phyloP scores from a whole-genome alignment of 306 rosid genomes.

The Glycine tomentella region DNA sequence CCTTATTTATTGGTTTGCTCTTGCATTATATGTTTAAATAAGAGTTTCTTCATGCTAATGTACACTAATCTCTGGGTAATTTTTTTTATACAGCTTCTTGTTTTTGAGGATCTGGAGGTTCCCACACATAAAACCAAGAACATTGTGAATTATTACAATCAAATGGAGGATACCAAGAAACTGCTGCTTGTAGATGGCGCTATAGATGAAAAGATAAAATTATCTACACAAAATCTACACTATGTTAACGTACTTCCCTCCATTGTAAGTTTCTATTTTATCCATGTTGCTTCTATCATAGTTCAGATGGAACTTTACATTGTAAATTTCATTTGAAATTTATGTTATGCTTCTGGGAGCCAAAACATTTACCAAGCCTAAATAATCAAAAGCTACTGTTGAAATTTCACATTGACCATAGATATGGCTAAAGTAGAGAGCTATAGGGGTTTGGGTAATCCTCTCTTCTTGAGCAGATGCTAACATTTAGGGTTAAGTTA shows the following conservation, averaged over 20 bases:
- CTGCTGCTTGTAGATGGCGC: constrained; percentile 80
- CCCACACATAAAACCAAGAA: constrained; percentile 85
- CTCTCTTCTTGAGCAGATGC: not conserved
- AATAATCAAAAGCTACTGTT: constrained; percentile 12
- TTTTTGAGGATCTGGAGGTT: constrained; percentile 87
- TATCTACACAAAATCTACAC: constrained; percentile 95
- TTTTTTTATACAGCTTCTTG: constrained; percentile 69
- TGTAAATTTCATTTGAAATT: constrained; percentile 10
- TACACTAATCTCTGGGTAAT: constrained; percentile 39
- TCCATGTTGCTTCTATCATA: constrained; percentile 35
- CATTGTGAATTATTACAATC: constrained; percentile 65
- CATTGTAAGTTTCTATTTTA: constrained; percentile 65
- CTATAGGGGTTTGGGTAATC: not conserved
- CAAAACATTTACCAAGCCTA: constrained; percentile 25
- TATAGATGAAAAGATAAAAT: constrained; percentile 75
- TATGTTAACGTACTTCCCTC: constrained; percentile 86
- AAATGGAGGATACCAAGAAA: constrained; percentile 78
- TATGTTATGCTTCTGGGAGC: constrained; percentile 14
- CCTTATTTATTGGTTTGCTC: not conserved
- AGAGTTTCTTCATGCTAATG: constrained; percentile 29
- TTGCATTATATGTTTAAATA: constrained; percentile 35
- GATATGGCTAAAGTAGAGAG: not conserved
- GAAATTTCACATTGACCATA: not conserved
- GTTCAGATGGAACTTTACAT: constrained; percentile 11
- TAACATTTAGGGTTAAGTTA: not conserved